phyloP scores from a whole-genome alignment of 2,329 filamentous ascomycete species.

The Neospermospora avenae region DNA sequence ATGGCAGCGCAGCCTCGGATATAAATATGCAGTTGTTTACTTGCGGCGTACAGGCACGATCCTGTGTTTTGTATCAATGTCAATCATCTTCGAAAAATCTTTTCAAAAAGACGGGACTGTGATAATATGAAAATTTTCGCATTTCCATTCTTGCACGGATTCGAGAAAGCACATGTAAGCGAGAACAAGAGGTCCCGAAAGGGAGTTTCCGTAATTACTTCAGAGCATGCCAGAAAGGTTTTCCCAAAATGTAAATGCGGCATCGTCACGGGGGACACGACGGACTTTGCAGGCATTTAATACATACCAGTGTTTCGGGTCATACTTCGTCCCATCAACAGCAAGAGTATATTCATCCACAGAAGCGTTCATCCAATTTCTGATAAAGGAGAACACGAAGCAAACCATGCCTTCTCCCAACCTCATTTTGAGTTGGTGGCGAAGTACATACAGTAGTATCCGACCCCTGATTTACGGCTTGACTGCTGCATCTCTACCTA shows the following conservation, averaged over 20 bases:
- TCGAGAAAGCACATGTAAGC: background rate
- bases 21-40: background rate
- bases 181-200: background rate
- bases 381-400: background rate
- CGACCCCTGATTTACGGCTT: slow-evolving; percentile 1
- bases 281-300: background rate
- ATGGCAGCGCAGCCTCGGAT: slow-evolving; percentile 1
- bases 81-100: too few relatives aligned
- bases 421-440: background rate
- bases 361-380: background rate
- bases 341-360: too few relatives aligned
- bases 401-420: slow-evolving; percentile 6
- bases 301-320: background rate
- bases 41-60: slow-evolving; percentile 1
- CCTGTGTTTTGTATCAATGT: background rate
- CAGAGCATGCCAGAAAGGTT: background rate
- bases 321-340: background rate
- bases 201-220: background rate
- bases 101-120: too few relatives aligned
- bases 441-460: background rate
- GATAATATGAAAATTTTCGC: too few relatives aligned
- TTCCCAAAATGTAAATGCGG: background rate
- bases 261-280: background rate
- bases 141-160: too few relatives aligned
- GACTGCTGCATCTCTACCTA: too few relatives aligned